Conservation (phyloP, 148 eudicot genomes). For the Amaranthus palmeri region DNA sequence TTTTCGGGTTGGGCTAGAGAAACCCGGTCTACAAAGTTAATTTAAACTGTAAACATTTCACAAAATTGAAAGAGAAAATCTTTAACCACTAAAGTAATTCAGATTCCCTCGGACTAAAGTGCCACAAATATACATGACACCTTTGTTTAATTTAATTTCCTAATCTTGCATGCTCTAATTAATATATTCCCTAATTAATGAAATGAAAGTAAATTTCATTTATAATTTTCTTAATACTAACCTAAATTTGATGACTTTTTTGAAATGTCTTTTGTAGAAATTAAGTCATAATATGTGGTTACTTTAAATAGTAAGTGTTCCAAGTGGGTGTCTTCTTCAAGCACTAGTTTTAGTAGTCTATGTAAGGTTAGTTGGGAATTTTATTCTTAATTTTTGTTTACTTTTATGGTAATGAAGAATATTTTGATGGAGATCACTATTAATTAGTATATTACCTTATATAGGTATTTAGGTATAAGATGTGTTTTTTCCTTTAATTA, state of each 20-base stretch:
- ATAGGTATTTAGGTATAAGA: too few species aligned
- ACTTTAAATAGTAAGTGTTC: conserved; percentile 1
- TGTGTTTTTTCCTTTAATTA: too few species aligned
- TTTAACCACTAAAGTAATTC: too few species aligned
- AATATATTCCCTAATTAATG: neutral
- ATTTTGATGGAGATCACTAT: neutral
- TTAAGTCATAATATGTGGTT: neutral
- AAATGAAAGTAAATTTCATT: too few species aligned
- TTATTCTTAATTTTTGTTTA: neutral
- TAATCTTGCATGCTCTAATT: neutral
- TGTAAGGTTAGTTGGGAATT: conserved; percentile 10
- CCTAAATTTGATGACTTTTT: neutral
- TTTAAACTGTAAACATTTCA: too few species aligned
- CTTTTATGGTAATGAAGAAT: neutral
- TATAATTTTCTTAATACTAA: neutral
- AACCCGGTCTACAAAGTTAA: too few species aligned
- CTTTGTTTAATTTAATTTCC: neutral
- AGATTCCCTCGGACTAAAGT: too few species aligned
- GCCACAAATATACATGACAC: too few species aligned
- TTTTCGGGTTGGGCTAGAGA: too few species aligned
- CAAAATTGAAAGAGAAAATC: too few species aligned
- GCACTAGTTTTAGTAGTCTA: neutral
- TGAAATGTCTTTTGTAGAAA: neutral
- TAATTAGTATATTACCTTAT: neutral
- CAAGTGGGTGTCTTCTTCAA: conserved; percentile 12